A percentile compares a stretch with the other conserved stretches of the same genome.
phyloP scores from a whole-genome alignment of 2,329 filamentous ascomycete genomes.

The Magnaporthales sp. region DNA sequence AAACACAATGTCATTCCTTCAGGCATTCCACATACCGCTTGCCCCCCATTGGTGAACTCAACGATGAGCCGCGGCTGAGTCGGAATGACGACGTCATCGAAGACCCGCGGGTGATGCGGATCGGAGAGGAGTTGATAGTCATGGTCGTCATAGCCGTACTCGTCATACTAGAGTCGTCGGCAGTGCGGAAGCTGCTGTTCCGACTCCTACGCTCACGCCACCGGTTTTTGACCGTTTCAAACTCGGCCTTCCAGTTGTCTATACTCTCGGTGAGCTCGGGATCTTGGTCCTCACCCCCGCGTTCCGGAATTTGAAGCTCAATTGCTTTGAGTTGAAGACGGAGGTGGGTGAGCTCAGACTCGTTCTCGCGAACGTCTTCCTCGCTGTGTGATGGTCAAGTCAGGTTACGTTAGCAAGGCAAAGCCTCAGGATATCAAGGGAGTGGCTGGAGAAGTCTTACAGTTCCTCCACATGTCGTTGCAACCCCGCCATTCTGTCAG shows the following conservation, averaged over 20 bases:
- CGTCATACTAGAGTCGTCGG: neutral
- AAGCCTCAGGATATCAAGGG: neutral
- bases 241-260: slow-evolving; percentile 53
- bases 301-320: slow-evolving; percentile 38
- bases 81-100: neutral
- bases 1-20: neutral
- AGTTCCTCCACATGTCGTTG: slow-evolving; percentile 50
- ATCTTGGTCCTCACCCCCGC: slow-evolving; percentile 37
- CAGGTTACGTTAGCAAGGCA: neutral
- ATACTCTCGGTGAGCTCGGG: slow-evolving; percentile 51
- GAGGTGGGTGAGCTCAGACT: slow-evolving; percentile 52
- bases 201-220: slow-evolving; percentile 3
- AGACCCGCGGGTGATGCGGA: neutral
- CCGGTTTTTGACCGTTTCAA: slow-evolving; percentile 2
- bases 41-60: neutral
- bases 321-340: slow-evolving; percentile 55
- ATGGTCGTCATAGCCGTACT: neutral
- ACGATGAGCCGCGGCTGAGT: neutral
- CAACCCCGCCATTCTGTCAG: slow-evolving; percentile 49
- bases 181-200: neutral
- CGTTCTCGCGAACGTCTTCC: slow-evolving; percentile 44
- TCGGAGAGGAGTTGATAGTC: neutral
- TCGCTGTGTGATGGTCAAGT: slow-evolving; percentile 29
- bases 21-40: neutral
- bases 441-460: slow-evolving; percentile 27